phyloP scores from a whole-genome alignment of 305 asterid species.

The Stenogyne calaminthoides region DNA sequence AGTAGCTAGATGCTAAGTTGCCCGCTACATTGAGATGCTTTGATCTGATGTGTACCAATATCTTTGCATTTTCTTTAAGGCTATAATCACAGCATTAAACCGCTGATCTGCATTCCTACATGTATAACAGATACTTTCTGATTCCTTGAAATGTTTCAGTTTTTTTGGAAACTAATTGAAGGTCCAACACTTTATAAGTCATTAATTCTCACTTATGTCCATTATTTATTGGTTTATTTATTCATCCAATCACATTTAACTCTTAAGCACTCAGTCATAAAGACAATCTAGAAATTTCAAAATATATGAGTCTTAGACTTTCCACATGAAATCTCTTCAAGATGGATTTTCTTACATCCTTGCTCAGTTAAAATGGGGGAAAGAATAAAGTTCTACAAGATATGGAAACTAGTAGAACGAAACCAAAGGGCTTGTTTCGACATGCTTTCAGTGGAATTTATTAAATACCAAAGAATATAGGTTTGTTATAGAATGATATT shows the following conservation, averaged over 20 bases:
- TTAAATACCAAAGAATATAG: too few relatives aligned
- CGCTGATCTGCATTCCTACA: neutral
- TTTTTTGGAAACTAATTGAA: neutral
- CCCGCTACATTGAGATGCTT: constrained; percentile 2
- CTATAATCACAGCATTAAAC: neutral
- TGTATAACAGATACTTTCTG: neutral
- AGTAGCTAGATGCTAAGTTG: neutral
- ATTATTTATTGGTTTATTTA: neutral
- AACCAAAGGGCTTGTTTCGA: neutral
- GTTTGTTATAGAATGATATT: too few relatives aligned
- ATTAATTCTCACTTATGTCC: neutral
- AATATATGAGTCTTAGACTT: neutral
- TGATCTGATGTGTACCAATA: neutral
- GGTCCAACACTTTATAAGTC: neutral
- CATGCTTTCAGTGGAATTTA: neutral
- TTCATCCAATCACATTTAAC: neutral
- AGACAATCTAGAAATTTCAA: too few relatives aligned
- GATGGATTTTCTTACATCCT: neutral
- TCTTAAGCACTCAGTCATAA: neutral
- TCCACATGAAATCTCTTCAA: neutral
- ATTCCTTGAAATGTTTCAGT: neutral
- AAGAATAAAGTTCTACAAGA: neutral
- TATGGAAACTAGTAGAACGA: too few relatives aligned
- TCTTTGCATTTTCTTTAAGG: neutral
- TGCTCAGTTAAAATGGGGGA: neutral